These are phyloP conservation scores for Daldinia childiae DNA, from an alignment of 495 filamentous ascomycete genomes.

Conservation along the genomic window DNA sequence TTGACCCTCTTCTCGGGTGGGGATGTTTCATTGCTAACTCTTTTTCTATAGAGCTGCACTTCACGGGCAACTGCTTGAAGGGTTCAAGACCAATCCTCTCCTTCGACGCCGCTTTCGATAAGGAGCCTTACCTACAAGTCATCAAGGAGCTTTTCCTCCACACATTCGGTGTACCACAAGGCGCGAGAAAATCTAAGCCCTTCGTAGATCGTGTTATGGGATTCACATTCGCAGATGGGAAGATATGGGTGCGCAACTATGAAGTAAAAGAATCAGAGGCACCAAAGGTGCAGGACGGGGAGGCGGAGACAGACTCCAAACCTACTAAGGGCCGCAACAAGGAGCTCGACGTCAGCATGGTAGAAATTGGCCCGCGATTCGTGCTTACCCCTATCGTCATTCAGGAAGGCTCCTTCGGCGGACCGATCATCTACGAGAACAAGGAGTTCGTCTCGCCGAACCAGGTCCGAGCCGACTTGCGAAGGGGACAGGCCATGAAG, in stretches of 20 bases:
- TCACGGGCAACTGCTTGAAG: constrained; percentile 95
- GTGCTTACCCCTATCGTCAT: constrained; percentile 97
- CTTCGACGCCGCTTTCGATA: constrained; percentile 88
- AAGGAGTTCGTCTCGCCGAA: constrained; percentile 98
- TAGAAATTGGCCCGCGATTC: constrained; percentile 95
- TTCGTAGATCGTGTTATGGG: constrained; percentile 95
- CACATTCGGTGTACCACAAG: constrained; percentile 92
- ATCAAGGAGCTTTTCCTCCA: constrained; percentile 90
- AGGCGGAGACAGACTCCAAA: constrained; percentile 40
- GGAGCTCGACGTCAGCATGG: constrained; percentile 79
- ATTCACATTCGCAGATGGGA: constrained; percentile 91
- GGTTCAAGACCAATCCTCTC: constrained; percentile 94
- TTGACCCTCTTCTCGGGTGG: not conserved
- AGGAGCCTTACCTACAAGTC: constrained; percentile 72
- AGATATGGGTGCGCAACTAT: constrained; percentile 96
- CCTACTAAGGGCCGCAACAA: constrained; percentile 52
- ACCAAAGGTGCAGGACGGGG: constrained; percentile 56
- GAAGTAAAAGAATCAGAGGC: constrained; percentile 87
- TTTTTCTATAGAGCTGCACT: constrained; percentile 76
- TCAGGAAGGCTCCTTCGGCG: constrained; percentile 92
- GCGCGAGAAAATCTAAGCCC: constrained; percentile 87
- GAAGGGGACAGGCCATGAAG: constrained; percentile 75
- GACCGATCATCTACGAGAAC: constrained; percentile 98
- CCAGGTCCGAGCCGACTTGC: constrained; percentile 84
- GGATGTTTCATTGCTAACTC: not conserved